A percentile compares a stretch with the other conserved stretches of the same genome.
phyloP scores from a whole-genome alignment of 176 grass and related monocot species.

The Chloris gayana region DNA sequence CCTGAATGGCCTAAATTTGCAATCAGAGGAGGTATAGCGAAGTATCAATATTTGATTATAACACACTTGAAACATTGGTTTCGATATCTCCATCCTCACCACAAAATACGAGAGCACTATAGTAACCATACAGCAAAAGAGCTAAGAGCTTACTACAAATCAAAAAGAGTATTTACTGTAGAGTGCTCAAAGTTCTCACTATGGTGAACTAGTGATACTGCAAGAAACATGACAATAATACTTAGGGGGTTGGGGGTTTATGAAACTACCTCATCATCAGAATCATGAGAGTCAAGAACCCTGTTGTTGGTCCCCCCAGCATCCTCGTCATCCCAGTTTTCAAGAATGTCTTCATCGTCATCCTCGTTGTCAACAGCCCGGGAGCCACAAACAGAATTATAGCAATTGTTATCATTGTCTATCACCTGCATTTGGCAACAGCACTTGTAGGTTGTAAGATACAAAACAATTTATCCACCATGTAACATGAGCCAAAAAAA shows the following conservation, averaged over 20 bases:
- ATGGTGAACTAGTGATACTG: background rate
- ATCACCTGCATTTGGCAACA: conserved; percentile 55
- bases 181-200: background rate
- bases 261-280: conserved; percentile 63
- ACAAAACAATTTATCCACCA: background rate
- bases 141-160: background rate
- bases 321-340: conserved; percentile 57
- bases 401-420: conserved; percentile 38
- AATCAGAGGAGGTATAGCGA: too few species aligned
- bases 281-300: conserved; percentile 43
- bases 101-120: background rate
- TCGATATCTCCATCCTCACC: background rate
- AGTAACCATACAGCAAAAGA: background rate
- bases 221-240: background rate
- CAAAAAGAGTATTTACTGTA: background rate
- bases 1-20: too few species aligned
- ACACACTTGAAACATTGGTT: too few species aligned
- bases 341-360: conserved; percentile 24
- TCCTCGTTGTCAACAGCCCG: conserved; percentile 21
- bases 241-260: background rate
- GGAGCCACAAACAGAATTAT: conserved; percentile 22
- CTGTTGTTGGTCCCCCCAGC: conserved; percentile 13
- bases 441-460: conserved; percentile 21
- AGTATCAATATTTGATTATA: too few species aligned
- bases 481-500: conserved; percentile 21